Evolutionary conservation across 192 early-diverging fungal genomes (phyloP).

Genomic region (Thoreauomyces humboldtii): DNA sequence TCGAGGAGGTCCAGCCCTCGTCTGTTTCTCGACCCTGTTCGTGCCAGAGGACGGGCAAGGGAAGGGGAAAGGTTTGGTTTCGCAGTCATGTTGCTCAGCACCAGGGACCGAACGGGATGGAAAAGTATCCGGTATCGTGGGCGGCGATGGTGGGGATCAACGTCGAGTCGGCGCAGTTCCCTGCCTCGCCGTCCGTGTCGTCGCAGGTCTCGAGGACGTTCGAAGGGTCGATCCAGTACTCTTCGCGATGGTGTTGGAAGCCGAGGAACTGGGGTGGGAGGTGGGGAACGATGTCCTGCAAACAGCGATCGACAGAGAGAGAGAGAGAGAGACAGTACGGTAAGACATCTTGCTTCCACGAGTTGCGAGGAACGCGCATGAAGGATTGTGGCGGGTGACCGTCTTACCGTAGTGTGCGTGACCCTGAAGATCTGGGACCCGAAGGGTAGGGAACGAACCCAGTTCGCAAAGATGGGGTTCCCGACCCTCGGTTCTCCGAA

Average conservation of each 20-base stretch:
- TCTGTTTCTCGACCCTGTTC: too few species aligned
- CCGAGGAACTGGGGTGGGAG: slow-evolving; percentile 16
- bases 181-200: slow-evolving; percentile 1
- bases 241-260: slow-evolving; percentile 25
- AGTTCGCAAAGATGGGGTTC: slow-evolving; percentile 31
- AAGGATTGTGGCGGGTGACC: too few species aligned
- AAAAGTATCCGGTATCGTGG: slow-evolving; percentile 20
- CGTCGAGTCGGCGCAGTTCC: slow-evolving; percentile 2
- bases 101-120: slow-evolving; percentile 23
- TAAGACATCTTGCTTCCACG: too few species aligned
- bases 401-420: slow-evolving; percentile 16
- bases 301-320: too few species aligned
- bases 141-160: slow-evolving; percentile 11
- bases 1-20: too few species aligned
- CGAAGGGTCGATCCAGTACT: slow-evolving; percentile 25
- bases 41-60: too few species aligned
- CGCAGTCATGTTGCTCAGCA: too few species aligned
- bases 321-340: too few species aligned
- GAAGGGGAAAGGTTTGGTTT: too few species aligned
- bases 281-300: slow-evolving; percentile 35
- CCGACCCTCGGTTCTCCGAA: slow-evolving; percentile 42
- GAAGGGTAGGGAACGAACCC: slow-evolving; percentile 17
- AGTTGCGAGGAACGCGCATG: too few species aligned
- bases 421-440: slow-evolving; percentile 12
- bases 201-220: slow-evolving; percentile 27